Base-by-base conservation (phyloP, 768 basidiomycete species). In the Pulveroboletus sp. region DNA sequence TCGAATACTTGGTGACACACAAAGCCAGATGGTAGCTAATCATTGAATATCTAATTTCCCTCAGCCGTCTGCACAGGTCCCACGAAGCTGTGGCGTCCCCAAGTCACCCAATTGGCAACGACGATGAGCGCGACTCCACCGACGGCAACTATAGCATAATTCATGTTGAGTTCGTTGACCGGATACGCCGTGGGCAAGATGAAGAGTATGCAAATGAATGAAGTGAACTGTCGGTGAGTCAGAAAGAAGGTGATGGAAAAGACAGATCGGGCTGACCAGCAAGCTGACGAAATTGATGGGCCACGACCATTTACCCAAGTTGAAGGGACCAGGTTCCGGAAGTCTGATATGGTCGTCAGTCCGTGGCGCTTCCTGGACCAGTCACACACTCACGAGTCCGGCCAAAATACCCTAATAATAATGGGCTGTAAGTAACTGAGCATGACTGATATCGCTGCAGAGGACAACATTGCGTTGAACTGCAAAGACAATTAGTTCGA, bases 401-500 rank as follows among this genome's bases (percentile, higher is more conserved):
- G 77, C 79, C 79, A 81, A 61, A 81, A 77, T 4, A 79, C 76
- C 6, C 80, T 74, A 35, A 81, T 79, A 36, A 78, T 68, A 51
- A 82, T 79, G 11, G 79, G 80, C 53, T 80, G 77, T 19, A 79
- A 50, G 56, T 82, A 82, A 47, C 77, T 73, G 38, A 81, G 68
- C 78, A 82, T 79, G 3, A 79, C 79, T 3, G 79, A 71, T 53
- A 82, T 76, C 2, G 78, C 77, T 9, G 77, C 78, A 23, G 78
- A 80, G 3, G 78, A 79, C 23, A 80, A 43, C 48, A 80, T 80
- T 3, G 78, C 79, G 42, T 80, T 78, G 59, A 81, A 80, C 77
- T 73, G 43, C 39, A 9, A 27, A 45, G n/a, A 40, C 13, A 20
- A 8, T 30, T 3, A 40, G 19, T 37, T 17, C 12, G n/a, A 24